Evolutionary conservation across 129 eudicot genomes (phyloP).

Genomic region (Flaveria brownii): DNA sequence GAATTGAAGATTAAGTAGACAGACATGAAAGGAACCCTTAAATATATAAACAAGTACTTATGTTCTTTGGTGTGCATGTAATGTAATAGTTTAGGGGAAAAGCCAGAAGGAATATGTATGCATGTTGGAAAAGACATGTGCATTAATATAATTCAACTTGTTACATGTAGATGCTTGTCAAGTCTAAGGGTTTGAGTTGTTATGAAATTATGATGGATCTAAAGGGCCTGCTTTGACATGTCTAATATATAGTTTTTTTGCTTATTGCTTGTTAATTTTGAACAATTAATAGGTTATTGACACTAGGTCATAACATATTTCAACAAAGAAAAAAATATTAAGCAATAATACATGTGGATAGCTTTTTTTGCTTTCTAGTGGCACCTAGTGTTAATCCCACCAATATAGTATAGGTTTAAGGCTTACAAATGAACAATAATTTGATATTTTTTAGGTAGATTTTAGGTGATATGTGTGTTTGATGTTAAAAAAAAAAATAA

Average conservation of each 20-base stretch:
- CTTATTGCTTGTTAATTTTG: background rate
- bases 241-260: background rate
- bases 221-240: background rate
- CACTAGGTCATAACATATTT: too few species aligned
- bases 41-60: conserved; percentile 21
- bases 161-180: background rate
- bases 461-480: too few species aligned
- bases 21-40: conserved; percentile 24
- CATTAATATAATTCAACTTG: conserved; percentile 23
- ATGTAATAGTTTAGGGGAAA: conserved; percentile 8
- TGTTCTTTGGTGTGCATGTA: conserved; percentile 19
- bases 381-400: too few species aligned
- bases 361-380: too few species aligned
- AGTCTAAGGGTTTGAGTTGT: background rate
- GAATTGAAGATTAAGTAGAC: conserved; percentile 35
- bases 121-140: conserved; percentile 15
- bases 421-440: too few species aligned
- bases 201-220: background rate
- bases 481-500: too few species aligned
- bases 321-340: too few species aligned
- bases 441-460: too few species aligned
- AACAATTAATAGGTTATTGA: background rate
- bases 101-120: conserved; percentile 25
- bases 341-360: too few species aligned
- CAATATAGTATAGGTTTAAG: too few species aligned